Conservation (phyloP, 352 stramenopile genomes). For the Aphanomyces cochlioides region DNA sequence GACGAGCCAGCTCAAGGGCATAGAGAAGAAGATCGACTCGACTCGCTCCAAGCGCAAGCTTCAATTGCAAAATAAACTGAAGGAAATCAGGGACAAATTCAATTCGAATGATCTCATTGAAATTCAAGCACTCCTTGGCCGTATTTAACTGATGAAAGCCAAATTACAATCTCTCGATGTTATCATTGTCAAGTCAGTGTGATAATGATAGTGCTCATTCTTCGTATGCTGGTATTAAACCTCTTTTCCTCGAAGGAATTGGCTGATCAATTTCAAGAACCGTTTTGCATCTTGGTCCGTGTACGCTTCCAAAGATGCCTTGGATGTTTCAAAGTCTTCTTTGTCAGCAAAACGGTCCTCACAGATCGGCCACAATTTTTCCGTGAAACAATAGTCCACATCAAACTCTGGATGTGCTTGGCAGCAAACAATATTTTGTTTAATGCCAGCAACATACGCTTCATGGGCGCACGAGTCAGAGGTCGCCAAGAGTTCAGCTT, state of each 20-base stretch:
- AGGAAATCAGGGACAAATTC: constrained; percentile 28
- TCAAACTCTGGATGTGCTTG: constrained; percentile 11
- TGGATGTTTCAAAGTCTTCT: not conserved
- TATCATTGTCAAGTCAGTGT: too few relatives aligned
- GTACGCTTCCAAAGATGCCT: constrained; percentile 13
- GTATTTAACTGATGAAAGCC: constrained; percentile 12
- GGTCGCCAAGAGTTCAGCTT: not conserved
- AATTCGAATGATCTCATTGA: constrained; percentile 24
- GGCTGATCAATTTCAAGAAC: constrained; percentile 4
- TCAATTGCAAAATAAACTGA: constrained; percentile 28
- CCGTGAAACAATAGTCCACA: constrained; percentile 20
- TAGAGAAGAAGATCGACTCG: constrained; percentile 13
- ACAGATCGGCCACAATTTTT: not conserved
- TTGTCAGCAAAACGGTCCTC: not conserved
- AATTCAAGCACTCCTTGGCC: constrained; percentile 26
- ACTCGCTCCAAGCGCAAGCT: not conserved
- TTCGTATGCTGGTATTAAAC: too few relatives aligned
- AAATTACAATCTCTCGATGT: not conserved
- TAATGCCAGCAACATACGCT: not conserved
- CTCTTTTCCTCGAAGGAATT: not conserved
- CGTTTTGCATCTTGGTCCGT: not conserved
- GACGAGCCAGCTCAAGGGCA: constrained; percentile 4
- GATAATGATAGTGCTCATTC: too few relatives aligned
- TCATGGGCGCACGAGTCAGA: constrained; percentile 6
- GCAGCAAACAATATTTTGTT: constrained; percentile 6